Evolutionary conservation across 768 basidiomycete species (phyloP).

Genomic region (Termitomyces sp.): DNA sequence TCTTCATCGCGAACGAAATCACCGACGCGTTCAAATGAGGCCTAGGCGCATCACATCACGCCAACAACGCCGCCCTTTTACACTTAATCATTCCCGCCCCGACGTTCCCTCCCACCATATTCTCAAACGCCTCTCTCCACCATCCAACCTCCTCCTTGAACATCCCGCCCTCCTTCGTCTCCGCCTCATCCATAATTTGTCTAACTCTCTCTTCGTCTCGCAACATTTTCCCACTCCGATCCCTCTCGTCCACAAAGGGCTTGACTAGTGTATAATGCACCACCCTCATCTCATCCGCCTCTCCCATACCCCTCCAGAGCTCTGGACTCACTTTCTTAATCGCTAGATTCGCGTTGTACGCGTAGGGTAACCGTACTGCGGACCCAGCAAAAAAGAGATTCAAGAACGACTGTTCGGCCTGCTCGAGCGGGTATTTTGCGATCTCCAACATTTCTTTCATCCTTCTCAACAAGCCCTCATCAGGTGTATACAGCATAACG

Average conservation of each 20-base stretch:
- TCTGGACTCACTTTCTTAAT: slow-evolving; percentile 29
- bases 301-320: slow-evolving; percentile 31
- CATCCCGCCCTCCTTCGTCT: slow-evolving; percentile 18
- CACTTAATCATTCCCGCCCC: slow-evolving; percentile 7
- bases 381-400: slow-evolving; percentile 36
- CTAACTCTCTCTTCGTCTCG: slow-evolving; percentile 19
- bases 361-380: slow-evolving; percentile 33
- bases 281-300: slow-evolving; percentile 25
- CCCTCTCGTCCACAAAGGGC: slow-evolving; percentile 19
- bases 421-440: slow-evolving; percentile 27
- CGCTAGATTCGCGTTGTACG: slow-evolving; percentile 40
- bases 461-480: slow-evolving; percentile 22
- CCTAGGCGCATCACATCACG: neutral
- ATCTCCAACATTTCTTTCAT: slow-evolving; percentile 27
- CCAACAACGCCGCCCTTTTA: neutral
- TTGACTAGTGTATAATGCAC: slow-evolving; percentile 35
- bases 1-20: neutral
- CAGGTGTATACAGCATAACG: slow-evolving; percentile 32
- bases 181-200: slow-evolving; percentile 20
- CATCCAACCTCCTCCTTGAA: slow-evolving; percentile 30
- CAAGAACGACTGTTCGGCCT: slow-evolving; percentile 41
- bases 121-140: slow-evolving; percentile 30
- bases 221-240: slow-evolving; percentile 16
- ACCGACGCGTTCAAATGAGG: neutral
- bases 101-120: slow-evolving; percentile 20